These are phyloP conservation scores for Fusarium abutilonis DNA, from an alignment of 2,329 filamentous ascomycete species.

Conservation along the genomic window DNA sequence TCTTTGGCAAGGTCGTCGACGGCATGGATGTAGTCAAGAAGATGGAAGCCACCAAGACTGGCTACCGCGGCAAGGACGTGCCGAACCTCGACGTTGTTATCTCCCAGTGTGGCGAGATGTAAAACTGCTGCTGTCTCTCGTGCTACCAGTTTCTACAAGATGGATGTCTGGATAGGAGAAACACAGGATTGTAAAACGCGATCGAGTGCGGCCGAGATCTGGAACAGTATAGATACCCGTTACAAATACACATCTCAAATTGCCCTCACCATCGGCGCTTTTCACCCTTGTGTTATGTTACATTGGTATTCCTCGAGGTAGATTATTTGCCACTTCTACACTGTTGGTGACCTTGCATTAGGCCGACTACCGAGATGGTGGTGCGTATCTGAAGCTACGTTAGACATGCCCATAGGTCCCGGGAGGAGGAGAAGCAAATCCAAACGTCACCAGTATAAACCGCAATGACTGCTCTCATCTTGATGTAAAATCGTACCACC, in stretches of 20 bases:
- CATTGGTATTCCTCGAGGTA: slow-evolving; percentile 16
- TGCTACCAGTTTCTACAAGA: not conserved
- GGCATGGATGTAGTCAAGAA: slow-evolving; percentile 92
- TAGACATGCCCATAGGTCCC: not conserved
- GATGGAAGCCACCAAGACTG: slow-evolving; percentile 90
- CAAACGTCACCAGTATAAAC: not conserved
- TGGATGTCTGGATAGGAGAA: slow-evolving; percentile 1
- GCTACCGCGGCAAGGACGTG: slow-evolving; percentile 76
- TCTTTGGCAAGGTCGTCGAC: slow-evolving; percentile 90
- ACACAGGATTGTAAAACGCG: not conserved
- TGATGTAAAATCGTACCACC: no score
- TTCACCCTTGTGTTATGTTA: slow-evolving; percentile 25
- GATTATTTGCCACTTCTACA: slow-evolving; percentile 6
- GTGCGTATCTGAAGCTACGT: not conserved
- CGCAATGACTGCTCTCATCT: not conserved
- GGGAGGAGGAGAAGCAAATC: not conserved
- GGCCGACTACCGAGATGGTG: not conserved
- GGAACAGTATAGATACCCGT: slow-evolving; percentile 36
- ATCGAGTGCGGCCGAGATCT: slow-evolving; percentile 24
- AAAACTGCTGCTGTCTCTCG: slow-evolving; percentile 2
- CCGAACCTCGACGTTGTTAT: slow-evolving; percentile 87
- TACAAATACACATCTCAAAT: slow-evolving; percentile 24
- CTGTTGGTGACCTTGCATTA: slow-evolving; percentile 1
- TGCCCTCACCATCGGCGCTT: slow-evolving; percentile 28
- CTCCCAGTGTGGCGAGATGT: slow-evolving; percentile 94